Evolutionary conservation across 1,139 yeast genomes (phyloP), one percentile per base, ranked within the genome.

Genomic region (Diutina sp.): DNA sequence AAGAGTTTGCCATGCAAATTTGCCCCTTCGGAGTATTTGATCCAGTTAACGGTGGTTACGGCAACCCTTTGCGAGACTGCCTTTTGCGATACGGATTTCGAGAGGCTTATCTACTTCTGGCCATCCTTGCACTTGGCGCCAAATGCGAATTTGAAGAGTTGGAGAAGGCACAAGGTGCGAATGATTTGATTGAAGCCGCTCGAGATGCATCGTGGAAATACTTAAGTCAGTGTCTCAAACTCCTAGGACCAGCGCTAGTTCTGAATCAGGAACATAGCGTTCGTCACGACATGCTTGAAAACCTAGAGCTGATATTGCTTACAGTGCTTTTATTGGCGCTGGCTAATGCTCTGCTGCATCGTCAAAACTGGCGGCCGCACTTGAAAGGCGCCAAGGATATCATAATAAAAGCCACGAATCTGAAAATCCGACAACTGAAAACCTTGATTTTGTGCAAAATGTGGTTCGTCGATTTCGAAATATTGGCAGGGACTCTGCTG

Each of bases 341-440:
- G 58, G 87, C 86, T 56, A 84, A 87, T 65, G 90, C 90, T 0
- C 75, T 86, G 11, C 72, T 73, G 57, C 73, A 82, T 0, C 80
- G 81, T 66, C 84, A 84, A 58, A 83, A 83, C 62, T 87, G 93
- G 95, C 73, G 93, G 60, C 85, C 90, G 0, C 93, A 87, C 70
- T 70, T 87, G 55, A 75, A 80, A 61, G 91, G 91, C 29, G 93
- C 90, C 1, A 85, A 86, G 60, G 89, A 85, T 61, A 69, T 87
- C 29, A 69, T 84, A 54, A 70, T 85, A 57, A 83, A 83, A 60
- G 75, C 79, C 46, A 74, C 76, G 54, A 47, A 47, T 16, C 30
- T 30, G 38, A 47, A 47, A 29, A 47, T 47, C 4, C 63, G 60
- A 44, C 64, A 61, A 29, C 70, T 78, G n/a, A 71, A 73, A 46